phyloP scores from a whole-genome alignment of 306 rosid species.

The Abrus precatorius region DNA sequence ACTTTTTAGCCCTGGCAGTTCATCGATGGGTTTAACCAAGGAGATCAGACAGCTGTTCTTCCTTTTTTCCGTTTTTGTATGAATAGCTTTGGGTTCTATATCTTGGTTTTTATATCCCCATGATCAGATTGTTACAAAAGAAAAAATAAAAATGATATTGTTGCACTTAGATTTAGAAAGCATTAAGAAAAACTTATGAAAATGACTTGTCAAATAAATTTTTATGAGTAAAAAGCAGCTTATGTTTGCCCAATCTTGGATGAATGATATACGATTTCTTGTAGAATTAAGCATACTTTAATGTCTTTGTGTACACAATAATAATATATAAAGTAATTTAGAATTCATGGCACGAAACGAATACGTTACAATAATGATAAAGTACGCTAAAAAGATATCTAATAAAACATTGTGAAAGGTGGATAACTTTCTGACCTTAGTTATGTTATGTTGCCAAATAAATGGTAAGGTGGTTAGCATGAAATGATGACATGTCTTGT shows the following conservation, averaged over 20 bases:
- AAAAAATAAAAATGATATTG: no score
- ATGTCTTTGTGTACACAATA: not conserved
- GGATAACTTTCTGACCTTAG: constrained; percentile 1
- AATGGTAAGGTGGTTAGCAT: constrained; percentile 2
- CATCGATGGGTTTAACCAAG: no score
- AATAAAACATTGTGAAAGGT: constrained; percentile 27
- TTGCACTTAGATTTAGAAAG: no score
- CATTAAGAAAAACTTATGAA: no score
- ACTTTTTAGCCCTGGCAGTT: no score
- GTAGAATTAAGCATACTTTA: not conserved
- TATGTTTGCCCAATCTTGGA: not conserved
- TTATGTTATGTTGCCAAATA: constrained; percentile 33
- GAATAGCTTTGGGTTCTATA: no score
- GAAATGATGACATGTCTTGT: not conserved
- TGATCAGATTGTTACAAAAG: no score
- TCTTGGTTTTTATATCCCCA: no score
- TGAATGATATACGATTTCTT: not conserved
- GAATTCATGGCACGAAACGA: not conserved
- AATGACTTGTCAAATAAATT: no score
- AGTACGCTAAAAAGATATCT: not conserved
- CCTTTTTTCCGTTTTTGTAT: no score
- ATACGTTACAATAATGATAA: not conserved
- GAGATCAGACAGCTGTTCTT: no score
- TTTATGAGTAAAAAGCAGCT: not conserved
- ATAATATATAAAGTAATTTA: not conserved